phyloP scores from a whole-genome alignment of 1,284 basidiomycete genomes.

The Cryptococcus neoformans region DNA sequence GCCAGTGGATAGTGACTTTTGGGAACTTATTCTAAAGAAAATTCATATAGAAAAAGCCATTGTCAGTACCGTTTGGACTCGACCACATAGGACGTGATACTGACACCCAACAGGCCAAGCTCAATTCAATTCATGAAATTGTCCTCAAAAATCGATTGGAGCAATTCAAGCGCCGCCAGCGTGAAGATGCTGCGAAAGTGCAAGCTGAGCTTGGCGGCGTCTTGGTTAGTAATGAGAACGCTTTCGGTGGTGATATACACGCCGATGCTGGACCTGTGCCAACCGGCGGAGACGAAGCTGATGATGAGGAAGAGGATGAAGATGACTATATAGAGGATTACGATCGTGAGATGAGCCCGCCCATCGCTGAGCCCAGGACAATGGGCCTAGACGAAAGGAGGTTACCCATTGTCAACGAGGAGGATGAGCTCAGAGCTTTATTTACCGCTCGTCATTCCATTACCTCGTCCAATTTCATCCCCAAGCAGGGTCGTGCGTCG shows the following conservation, averaged over 20 bases:
- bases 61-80: conserved; percentile 51
- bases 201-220: conserved; percentile 87
- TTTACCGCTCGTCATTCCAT: conserved; percentile 71
- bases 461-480: conserved; percentile 76
- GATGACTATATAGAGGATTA: conserved; percentile 63
- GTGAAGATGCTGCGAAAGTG: conserved; percentile 88
- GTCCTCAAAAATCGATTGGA: conserved; percentile 94
- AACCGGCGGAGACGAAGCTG: conserved; percentile 53
- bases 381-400: conserved; percentile 72
- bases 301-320: conserved; percentile 51
- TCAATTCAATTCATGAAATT: conserved; percentile 89
- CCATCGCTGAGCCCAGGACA: conserved; percentile 64
- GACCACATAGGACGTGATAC: background rate
- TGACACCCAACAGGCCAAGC: conserved; percentile 64
- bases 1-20: conserved; percentile 96
- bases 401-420: conserved; percentile 67
- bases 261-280: conserved; percentile 46
- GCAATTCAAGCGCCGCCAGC: conserved; percentile 88
- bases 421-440: conserved; percentile 63
- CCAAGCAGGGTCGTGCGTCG: conserved; percentile 45
- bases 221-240: conserved; percentile 55
- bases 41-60: conserved; percentile 99
- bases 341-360: conserved; percentile 76
- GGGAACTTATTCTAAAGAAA: conserved; percentile 89
- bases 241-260: conserved; percentile 51